Evolutionary conservation across 1,284 basidiomycete species (phyloP), one percentile per base, ranked within the genome.

Genomic region (Apiotrichum montevideense): DNA sequence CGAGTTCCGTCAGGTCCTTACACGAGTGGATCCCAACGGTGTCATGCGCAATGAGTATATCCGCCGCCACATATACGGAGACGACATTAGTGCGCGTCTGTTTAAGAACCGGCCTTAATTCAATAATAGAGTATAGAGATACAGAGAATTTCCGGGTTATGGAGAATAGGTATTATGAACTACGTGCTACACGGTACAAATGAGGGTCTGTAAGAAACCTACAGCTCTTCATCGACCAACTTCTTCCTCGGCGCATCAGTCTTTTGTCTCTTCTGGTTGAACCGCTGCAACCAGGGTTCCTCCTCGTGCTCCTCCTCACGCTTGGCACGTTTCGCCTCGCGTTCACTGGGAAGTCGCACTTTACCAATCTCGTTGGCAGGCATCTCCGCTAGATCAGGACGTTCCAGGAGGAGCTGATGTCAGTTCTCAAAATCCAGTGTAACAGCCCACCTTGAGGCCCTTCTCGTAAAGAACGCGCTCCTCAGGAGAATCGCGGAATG

Each of bases 11-110:
- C 70, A 75, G 14, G 83, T 94, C 35, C 74, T 95, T 43, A 72
- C 84, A 45, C 73, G 80, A 10, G 86, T 88, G 40, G 95, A 98
- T 77, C 90, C 93, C 0, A 70, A 81, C 50, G 88, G 87, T 45
- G 77, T 90, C 54, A 88, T 96, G 78, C 68, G 78, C 43, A 81
- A 80, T 56, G 79, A 79, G 49, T 83, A 83, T 63, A 74, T 80
- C 1, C 66, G 76, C 51, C 65, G 82, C 33, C 82, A 83, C 64
- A 66, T 83, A 39, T 66, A 80, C 1, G 80, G 79, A 1, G 74
- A 78, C 48, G 63, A 68, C 35, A 61, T 76, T 7, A 64, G 62
- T 2, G 65, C 67, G 37, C 63, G 73, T 37, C 48, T 70, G 33
- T 76, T 75, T 64, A 72, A 73, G 54, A 54, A 55, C n/a, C 52